A percentile compares a stretch with the other conserved stretches of the same genome.
phyloP scores from a whole-genome alignment of 2,329 filamentous ascomycete genomes.

The Alternaria novae-zelandiae region DNA sequence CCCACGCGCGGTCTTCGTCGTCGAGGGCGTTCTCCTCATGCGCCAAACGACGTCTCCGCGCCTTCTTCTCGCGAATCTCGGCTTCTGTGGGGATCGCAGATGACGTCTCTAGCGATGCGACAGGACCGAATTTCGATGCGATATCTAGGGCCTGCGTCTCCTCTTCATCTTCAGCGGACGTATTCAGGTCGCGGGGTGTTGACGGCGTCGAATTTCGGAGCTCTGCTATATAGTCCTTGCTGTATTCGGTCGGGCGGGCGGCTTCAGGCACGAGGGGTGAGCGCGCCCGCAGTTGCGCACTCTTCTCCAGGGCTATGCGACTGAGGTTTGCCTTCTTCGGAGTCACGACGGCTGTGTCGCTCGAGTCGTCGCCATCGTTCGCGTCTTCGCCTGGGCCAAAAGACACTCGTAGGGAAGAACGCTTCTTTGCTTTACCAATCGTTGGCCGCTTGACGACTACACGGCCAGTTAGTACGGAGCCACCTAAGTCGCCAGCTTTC shows the following conservation, averaged over 20 bases:
- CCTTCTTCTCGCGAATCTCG: constrained; percentile 90
- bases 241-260: constrained; percentile 70
- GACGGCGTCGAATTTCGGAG: constrained; percentile 85
- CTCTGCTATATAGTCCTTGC: constrained; percentile 83
- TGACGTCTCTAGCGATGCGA: constrained; percentile 48
- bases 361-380: constrained; percentile 59
- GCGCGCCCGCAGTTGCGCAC: constrained; percentile 65
- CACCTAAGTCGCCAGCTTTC: constrained; percentile 37
- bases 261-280: constrained; percentile 56
- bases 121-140: constrained; percentile 63
- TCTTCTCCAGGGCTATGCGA: constrained; percentile 70
- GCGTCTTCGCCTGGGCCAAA: constrained; percentile 69
- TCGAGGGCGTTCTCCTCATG: constrained; percentile 69
- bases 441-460: constrained; percentile 62
- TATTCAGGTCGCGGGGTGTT: constrained; percentile 70
- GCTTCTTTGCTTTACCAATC: constrained; percentile 67
- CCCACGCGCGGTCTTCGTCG: constrained; percentile 52
- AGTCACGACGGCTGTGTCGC: constrained; percentile 60
- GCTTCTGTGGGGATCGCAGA: constrained; percentile 76
- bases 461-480: constrained; percentile 52
- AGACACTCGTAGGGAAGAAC: constrained; percentile 76
- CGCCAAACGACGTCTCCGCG: constrained; percentile 81
- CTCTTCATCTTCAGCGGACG: constrained; percentile 48
- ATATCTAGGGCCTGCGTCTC: constrained; percentile 56
- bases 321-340: constrained; percentile 69